Evolutionary conservation across 2,329 filamentous ascomycete species (phyloP), one percentile per base, ranked within the genome.

Genomic region (Xylaria multiplex): DNA sequence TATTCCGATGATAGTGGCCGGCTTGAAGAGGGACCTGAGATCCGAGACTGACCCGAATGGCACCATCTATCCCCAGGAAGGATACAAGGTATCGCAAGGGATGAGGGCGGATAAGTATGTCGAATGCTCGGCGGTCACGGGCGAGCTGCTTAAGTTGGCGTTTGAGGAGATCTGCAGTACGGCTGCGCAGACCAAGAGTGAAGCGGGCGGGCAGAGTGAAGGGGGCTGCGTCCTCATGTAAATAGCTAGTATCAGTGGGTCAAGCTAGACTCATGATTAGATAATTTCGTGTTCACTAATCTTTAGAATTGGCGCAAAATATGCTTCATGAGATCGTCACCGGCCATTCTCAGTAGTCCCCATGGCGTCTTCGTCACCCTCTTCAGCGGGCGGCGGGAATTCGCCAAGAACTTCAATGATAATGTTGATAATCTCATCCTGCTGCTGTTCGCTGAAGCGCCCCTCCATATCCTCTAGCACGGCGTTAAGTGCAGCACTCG

Each of bases 381-480:
- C 77, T 40, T 78, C 75, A 1, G 74, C 71, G 49, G 73, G 67
- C 59, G 77, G 66, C 61, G 78, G 77, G 73, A 87, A 83, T 69
- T 83, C 73, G 67, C 89, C 89, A 2, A 91, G 81, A 4, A 89
- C 83, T 59, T 87, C 83, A 55, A 79, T 79, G 70, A 91, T 82
- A 67, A 86, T 82, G 53, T 79, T 77, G 64, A 90, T 79, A 54
- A 91, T 86, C 64, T 84, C 82, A 65, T 83, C 78, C 70, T 90
- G 88, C 76, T 89, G 81, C 52, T 88, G 84, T 22, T 85, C 84
- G 52, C 77, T 81, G 74, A 90, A 89, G 7, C 90, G 84, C 42
- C 83, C 81, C 63, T 85, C 82, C 81, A 90, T 86, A 69, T 91
- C 88, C 77, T 92, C 88, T 40, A 92, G 81, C 56, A 90, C 81